phyloP scores from a whole-genome alignment of 2,329 filamentous ascomycete species.

The Monosporascus sp. region DNA sequence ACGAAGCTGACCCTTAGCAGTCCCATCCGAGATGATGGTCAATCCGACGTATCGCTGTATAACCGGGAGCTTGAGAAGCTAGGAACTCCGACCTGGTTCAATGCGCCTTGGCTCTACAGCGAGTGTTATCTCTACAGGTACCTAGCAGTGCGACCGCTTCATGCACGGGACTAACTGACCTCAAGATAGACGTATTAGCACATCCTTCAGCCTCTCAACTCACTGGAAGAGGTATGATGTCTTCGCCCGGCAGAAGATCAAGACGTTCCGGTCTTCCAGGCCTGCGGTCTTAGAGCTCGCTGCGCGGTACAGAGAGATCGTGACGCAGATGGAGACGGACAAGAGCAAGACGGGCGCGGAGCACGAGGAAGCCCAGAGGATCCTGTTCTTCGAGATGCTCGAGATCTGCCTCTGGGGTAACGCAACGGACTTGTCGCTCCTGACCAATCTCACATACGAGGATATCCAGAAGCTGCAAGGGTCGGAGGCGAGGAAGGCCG shows the following conservation, averaged over 20 bases:
- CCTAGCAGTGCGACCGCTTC: constrained; percentile 6
- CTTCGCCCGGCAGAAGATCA: constrained; percentile 84
- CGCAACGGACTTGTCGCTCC: constrained; percentile 85
- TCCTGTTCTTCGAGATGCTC: constrained; percentile 87
- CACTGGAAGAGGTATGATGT: constrained; percentile 90
- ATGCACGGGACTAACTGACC: constrained; percentile 7
- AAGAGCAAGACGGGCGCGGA: constrained; percentile 45
- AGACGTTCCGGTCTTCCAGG: constrained; percentile 86
- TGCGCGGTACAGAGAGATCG: constrained; percentile 68
- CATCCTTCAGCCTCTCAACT: constrained; percentile 68
- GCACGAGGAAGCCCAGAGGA: constrained; percentile 62
- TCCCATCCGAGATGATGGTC: constrained; percentile 71
- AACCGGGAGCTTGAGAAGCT: constrained; percentile 78
- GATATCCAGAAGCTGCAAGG: constrained; percentile 97
- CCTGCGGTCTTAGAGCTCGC: constrained; percentile 80
- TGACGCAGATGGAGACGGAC: constrained; percentile 56
- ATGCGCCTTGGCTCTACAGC: constrained; percentile 79
- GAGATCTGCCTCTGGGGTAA: constrained; percentile 98
- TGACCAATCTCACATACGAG: constrained; percentile 87
- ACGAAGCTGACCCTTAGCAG: constrained; percentile 33
- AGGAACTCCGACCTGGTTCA: constrained; percentile 73
- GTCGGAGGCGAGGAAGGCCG: constrained; percentile 74
- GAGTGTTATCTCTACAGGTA: constrained; percentile 93
- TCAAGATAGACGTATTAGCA: constrained; percentile 61
- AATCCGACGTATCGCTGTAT: constrained; percentile 70